Evolutionary conservation across 1,284 basidiomycete species (phyloP).

Genomic region (Apiotrichum brassicae): DNA sequence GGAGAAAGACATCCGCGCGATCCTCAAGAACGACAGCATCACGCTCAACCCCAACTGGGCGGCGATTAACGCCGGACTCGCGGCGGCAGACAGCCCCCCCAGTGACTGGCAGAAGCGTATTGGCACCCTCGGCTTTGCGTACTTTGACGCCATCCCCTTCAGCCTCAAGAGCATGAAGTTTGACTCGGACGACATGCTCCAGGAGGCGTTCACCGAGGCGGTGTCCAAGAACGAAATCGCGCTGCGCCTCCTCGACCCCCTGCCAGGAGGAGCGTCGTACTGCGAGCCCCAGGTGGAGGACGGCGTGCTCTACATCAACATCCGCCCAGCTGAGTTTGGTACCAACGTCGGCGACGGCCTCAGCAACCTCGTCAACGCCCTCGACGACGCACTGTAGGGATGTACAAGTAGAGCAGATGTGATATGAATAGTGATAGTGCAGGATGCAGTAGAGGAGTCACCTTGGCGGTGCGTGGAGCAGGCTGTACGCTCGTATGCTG

Average conservation of each 20-base stretch:
- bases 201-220: constrained; percentile 8
- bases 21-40: background rate
- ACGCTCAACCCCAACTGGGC: constrained; percentile 6
- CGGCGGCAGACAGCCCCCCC: background rate
- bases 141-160: background rate
- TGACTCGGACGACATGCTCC: constrained; percentile 6
- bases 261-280: background rate
- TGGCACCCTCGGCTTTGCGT: background rate
- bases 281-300: constrained; percentile 1
- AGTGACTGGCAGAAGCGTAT: background rate
- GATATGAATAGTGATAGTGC: no score
- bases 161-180: constrained; percentile 1
- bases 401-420: no score
- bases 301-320: constrained; percentile 2
- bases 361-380: background rate
- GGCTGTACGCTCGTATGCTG: no score
- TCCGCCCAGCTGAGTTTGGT: background rate
- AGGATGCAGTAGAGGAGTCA: no score
- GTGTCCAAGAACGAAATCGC: constrained; percentile 1
- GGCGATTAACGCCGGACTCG: background rate
- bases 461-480: no score
- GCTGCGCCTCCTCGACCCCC: background rate
- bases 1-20: background rate
- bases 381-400: background rate
- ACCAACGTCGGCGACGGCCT: background rate